These are phyloP conservation scores for Tausonia pullulans DNA, from an alignment of 1,284 basidiomycete species.

Conservation along the genomic window DNA sequence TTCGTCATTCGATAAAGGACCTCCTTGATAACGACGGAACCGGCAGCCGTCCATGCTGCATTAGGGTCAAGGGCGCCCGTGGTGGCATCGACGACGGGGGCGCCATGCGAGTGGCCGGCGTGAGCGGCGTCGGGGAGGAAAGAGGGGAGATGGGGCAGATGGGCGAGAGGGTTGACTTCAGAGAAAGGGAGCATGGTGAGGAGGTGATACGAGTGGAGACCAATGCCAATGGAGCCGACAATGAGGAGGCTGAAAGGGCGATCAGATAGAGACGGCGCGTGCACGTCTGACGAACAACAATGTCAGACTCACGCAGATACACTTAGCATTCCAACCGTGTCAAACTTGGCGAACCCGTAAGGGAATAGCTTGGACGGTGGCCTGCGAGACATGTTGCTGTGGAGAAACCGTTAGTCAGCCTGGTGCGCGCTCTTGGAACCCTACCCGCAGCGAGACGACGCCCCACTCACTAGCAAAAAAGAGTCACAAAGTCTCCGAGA, in stretches of 20 bases:
- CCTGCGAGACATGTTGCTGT: constrained; percentile 12
- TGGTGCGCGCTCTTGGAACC: constrained; percentile 78
- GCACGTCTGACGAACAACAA: not conserved
- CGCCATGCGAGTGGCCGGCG: constrained; percentile 25
- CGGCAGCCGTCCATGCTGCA: constrained; percentile 88
- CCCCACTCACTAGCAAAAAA: constrained; percentile 31
- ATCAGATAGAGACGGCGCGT: not conserved
- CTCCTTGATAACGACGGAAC: constrained; percentile 75
- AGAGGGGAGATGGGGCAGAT: constrained; percentile 35
- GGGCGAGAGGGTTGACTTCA: constrained; percentile 27
- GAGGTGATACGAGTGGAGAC: constrained; percentile 70
- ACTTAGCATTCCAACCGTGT: constrained; percentile 78
- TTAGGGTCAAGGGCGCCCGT: constrained; percentile 66
- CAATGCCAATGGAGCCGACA: constrained; percentile 80
- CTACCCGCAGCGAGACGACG: constrained; percentile 33
- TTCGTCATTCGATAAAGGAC: constrained; percentile 82
- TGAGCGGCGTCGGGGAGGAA: constrained; percentile 31
- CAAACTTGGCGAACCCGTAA: constrained; percentile 70
- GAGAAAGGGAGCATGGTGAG: constrained; percentile 22
- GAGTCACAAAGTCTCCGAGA: constrained; percentile 67
- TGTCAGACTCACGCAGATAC: constrained; percentile 48
- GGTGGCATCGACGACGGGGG: constrained; percentile 18
- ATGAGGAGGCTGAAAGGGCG: constrained; percentile 31
- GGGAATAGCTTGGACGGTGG: constrained; percentile 23
- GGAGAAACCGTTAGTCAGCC: constrained; percentile 58